Evolutionary conservation across 768 basidiomycete genomes (phyloP), one percentile per base, ranked within the genome.

Genomic region (Hypsizygus marmoreus): DNA sequence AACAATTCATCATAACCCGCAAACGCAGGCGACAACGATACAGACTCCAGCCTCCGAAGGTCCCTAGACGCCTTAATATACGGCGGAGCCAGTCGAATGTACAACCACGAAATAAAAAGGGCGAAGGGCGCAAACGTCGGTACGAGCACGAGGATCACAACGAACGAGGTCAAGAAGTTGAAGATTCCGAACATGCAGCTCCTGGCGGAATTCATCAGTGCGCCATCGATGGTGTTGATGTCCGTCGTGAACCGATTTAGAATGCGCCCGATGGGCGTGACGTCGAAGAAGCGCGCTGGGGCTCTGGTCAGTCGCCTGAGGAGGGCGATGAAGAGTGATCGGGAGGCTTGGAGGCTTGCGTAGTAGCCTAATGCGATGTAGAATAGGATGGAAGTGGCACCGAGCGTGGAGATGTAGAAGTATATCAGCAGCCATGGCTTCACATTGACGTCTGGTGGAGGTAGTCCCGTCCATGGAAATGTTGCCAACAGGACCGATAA

Each of bases 241-340:
- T 91, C 88, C 6, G 79, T 76, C 11, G 85, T 86, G 58, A 92
- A 88, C 13, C 91, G 78, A 56, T 91, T 91, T 29, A 88, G 72
- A 53, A 92, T 86, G 6, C 87, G 71, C 8, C 90, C 90, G 29
- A 86, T 80, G 1, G 87, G 87, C 3, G 85, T 88, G 29, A 76
- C 70, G 55, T 88, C 87, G 63, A 86, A 88, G 62, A 87, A 86
- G 2, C 84, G 78, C 17, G 77, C 70, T 2, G 85, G 85, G 0
- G 86, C 85, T 30, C 80, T 70, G 6, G 80, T 75, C 7, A 88
- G 66, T 20, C 82, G 62, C 30, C 62, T 65, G 9, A 87, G 70
- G 45, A 86, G 74, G 6, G 69, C 60, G 4, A 66, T 57, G 64
- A 88, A 89, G 9, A 88, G 70, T 5, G 71, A 69, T 1, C 83